phyloP scores from a whole-genome alignment of 169 alveolate genomes.

The Plasmodium ovale region DNA sequence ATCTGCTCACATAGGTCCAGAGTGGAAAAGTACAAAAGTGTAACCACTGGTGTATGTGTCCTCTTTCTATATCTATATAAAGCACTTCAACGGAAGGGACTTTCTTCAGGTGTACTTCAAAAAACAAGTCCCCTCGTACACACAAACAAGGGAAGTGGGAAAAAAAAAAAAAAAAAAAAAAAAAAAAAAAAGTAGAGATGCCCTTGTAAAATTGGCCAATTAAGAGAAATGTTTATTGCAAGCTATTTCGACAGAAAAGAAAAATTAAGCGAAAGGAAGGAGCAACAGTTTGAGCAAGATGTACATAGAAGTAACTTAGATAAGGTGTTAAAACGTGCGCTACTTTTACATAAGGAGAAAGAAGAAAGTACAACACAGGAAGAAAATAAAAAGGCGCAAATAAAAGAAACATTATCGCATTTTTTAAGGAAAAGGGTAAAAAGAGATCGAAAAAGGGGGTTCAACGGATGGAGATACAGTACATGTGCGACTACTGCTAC shows the following conservation, averaged over 20 bases:
- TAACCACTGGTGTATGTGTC: neutral
- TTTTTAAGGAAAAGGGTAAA: slow-evolving; percentile 35
- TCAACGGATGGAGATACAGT: too few relatives aligned
- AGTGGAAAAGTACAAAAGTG: too few relatives aligned
- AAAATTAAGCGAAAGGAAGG: slow-evolving; percentile 2
- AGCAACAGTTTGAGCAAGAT: slow-evolving; percentile 1
- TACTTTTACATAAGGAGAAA: slow-evolving; percentile 30
- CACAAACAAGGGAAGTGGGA: neutral
- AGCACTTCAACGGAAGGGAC: too few relatives aligned
- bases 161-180: too few relatives aligned
- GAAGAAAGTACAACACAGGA: neutral
- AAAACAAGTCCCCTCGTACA: slow-evolving; percentile 1
- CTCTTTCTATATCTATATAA: neutral
- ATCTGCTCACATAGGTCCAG: too few relatives aligned
- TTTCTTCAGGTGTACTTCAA: too few relatives aligned
- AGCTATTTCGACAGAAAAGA: slow-evolving; percentile 33
- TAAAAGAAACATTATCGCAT: slow-evolving; percentile 22
- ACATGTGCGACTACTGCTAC: too few relatives aligned
- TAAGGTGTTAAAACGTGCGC: slow-evolving; percentile 15
- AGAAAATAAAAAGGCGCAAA: slow-evolving; percentile 21
- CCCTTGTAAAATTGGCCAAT: too few relatives aligned
- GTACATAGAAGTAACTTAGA: slow-evolving; percentile 18
- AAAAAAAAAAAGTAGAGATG: too few relatives aligned
- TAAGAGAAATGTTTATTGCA: slow-evolving; percentile 28
- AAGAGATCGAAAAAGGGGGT: slow-evolving; percentile 2